Evolutionary conservation across 306 rosid species (phyloP), one percentile per base, ranked within the genome.

Genomic region (Inga leiocalycina): DNA sequence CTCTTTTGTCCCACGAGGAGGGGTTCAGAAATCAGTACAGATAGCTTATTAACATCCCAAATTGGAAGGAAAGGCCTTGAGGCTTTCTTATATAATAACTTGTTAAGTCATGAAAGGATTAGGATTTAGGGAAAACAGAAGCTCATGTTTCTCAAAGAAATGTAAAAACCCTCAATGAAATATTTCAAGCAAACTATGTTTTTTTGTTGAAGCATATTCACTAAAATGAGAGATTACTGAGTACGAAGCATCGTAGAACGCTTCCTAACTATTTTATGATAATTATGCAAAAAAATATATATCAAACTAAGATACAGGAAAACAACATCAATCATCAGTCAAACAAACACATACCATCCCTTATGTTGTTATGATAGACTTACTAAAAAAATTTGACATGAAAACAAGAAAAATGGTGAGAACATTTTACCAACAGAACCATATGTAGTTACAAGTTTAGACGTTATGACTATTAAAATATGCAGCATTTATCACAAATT

Each of bases 361-460:
- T 70, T 35, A 41, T 44, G 11, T 75, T 75, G 35, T 75, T 3
- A 75, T 15, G 15, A 62, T 27, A 54, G 15, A 37, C 43, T 19
- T 75, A 75, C 11, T 34, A 73, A 73, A 19, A 48, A 39, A 62
- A 54, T 52, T 32, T 59, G 54, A 34, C 16, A 62, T 54, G 32
- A 73, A 19, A 74, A 66, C 24, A 57, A 49, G 46, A 11, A 17
- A 30, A 45, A 32, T 37, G 48, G 51, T 20, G 61, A 66, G 48
- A 73, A 79, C 14, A 66, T 72, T 37, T 54, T n/a, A 37, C 34
- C 44, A 43, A 70, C 22, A 75, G 44, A 46, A 74, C 57, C 49
- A 74, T 79, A 49, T 76, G 71, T 71, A 64, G 39, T 13, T 20
- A 39, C 13, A 65, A 79, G 13, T 79, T 43, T 62, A 82, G 76